Base-by-base conservation (phyloP, 1,139 yeast species). In the Suhomyces anneliseae region DNA sequence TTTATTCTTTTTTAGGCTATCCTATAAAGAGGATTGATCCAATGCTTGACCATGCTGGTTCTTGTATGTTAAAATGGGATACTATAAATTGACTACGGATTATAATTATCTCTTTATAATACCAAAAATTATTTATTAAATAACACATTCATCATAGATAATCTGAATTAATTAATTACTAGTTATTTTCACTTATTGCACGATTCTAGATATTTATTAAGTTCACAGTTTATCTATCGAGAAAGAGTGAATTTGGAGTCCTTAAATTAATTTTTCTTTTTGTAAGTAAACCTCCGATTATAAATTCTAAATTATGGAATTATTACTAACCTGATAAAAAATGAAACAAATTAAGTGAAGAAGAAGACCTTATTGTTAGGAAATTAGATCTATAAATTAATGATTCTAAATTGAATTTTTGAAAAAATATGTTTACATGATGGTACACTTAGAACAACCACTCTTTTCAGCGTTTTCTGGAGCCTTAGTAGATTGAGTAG, bases 21-120 rank as follows among this genome's bases (percentile, higher is more conserved):
- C 56, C 52, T 43, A 40, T 34, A 43, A 26, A 29, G 51, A 38
- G 57, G 57, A 54, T 44, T 36, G 55, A 53, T 49, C 56, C 57
- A 54, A 51, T 48, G 39, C 26, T 34, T 43, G 40, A 49, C 48
- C 39, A 31, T 7, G 41, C 11, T 11, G 32, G 32, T 9, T 11
- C 15, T 29, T 29, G 40, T 42, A 42, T 49, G 52, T 49, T 49
- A 38, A 40, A 45, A 42, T 36, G 7, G 38, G 27, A 10, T 19
- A 19, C 24, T 19, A 19, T 4, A 19, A 19, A 19, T 19, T 19
- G 24, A 19, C 24, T 19, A 6, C 4, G 4, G 24, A 19, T 19
- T 19, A 19, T 19, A 2, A 19, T 19, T 19, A 19, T 19, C 24
- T 19, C 32, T 7, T 14, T 14, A 11, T 9, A 6, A 29, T 29